Evolutionary conservation across 768 basidiomycete species (phyloP), one percentile per base, ranked within the genome.

Genomic region (Suillus subaureus): DNA sequence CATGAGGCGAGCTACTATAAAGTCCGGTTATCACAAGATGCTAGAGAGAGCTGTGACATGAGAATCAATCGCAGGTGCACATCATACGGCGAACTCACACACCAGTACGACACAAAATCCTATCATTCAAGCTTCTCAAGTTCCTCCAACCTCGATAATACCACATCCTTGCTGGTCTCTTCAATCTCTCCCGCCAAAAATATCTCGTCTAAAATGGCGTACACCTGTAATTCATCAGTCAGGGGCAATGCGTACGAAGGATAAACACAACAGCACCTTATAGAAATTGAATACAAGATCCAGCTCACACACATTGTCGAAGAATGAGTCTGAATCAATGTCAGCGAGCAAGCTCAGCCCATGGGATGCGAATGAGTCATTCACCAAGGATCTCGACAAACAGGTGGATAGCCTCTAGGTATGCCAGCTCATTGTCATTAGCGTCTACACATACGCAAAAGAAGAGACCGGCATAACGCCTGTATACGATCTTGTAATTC

Each of bases 211-310:
- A 99, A 83, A 63, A 99, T 98, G 3, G 97, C 96, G 73, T 99
- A 99, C 8, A 99, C 97, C 94, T 97, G 51, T 5, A 45, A 39
- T 13, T 26, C 12, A 60, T 62, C 21, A 2, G 23, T 21, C 13
- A 7, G 49, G 66, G 42, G 28, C 54, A 47, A 40, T 15, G 61
- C 37, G 26, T 39, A 31, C 66, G 77, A 2, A 2, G 15, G 3
- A 42, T 9, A 55, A 61, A 21, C 1, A 31, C 39, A 61, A 31
- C 55, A 55, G 23, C 49, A 91, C 94, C 83, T 99, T 99, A 80
- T 99, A 97, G 76, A 99, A 99, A 78, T 98, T 98, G 83, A 99
- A 99, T 3, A 99, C 97, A 0, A 99, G 86, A 74, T 99, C 97
- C 37, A 98, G 83, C 77, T 98, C 96, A 80, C 97, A 98, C 2